Evolutionary conservation across 208 protist species (phyloP), one percentile per base, ranked within the genome.

Genomic region (Naegleria fowleri): DNA sequence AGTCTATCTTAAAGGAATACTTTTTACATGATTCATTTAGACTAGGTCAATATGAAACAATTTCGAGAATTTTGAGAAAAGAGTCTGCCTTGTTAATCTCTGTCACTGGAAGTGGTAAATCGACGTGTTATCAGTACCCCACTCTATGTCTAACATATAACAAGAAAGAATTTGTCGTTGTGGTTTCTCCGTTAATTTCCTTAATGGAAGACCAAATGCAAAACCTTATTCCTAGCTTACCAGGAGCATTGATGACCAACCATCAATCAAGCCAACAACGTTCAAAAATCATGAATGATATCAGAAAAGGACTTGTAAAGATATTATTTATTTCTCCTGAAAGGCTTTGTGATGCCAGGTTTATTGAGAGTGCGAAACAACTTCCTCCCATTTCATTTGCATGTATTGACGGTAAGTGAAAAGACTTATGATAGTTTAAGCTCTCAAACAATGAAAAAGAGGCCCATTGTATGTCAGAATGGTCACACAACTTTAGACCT

Each of bases 391-490:
- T 96, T 91, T 22, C 51, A 22, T 93, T 96, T 51, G 93, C 88
- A 25, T 96, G 94, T 93, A 92, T 99, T 43, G 98, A 99, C 92
- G 55, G 55, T 67, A 67, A 67, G 55, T 67, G 22, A 1, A 48
- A 29, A 19, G 4, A 67, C 1, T 67, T 29, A 67, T 67, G 22
- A 67, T 67, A 67, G 55, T 29, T 19, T 58, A 15, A 19, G 5
- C 15, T 19, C 5, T 58, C 5, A 58, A 15, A 15, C 51, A 15
- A 19, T 29, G 11, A 67, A 67, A 67, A 67, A 67, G 98, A 99
- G 93, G 97, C 96, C 59, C 98, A 99, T 92, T 99, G 98, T 92
- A 95, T 99, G 9, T 98, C 97, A 0, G 94, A 98, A 90, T 99
- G 98, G 97, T 96, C 96, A 7, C 98, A 98, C 92, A 98, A 99